phyloP scores from a whole-genome alignment of 495 filamentous ascomycete species.

The Penicillium turbatum region DNA sequence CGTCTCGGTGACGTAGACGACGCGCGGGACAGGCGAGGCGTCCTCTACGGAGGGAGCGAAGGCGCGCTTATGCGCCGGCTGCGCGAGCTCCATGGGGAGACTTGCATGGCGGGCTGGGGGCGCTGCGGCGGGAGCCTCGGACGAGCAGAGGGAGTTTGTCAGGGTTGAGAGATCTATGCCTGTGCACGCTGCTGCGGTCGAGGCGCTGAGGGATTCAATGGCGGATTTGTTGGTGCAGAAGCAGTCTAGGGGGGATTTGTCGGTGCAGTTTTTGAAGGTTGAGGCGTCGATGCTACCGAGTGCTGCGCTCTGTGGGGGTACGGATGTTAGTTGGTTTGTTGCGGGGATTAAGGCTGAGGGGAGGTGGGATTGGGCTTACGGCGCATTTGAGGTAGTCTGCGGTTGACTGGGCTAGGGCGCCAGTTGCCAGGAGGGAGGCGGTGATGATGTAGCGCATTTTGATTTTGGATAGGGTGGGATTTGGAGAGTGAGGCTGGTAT shows the following conservation, averaged over 20 bases:
- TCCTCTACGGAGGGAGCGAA: neutral
- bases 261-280: constrained; percentile 7
- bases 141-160: constrained; percentile 8
- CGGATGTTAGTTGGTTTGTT: neutral
- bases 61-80: constrained; percentile 16
- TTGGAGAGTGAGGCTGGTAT: neutral
- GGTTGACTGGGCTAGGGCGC: constrained; percentile 10
- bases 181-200: constrained; percentile 5
- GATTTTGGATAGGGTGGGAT: neutral
- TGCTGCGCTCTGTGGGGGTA: constrained; percentile 9
- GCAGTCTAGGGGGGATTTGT: constrained; percentile 13
- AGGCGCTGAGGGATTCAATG: constrained; percentile 1
- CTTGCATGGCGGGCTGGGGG: constrained; percentile 20
- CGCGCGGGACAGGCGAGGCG: constrained; percentile 3
- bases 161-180: constrained; percentile 18
- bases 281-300: constrained; percentile 4
- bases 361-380: constrained; percentile 7
- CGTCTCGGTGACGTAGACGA: constrained; percentile 26
- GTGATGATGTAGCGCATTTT: constrained; percentile 24
- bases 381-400: constrained; percentile 13
- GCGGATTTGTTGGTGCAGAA: constrained; percentile 22
- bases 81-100: constrained; percentile 24
- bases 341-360: neutral
- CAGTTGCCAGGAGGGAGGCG: constrained; percentile 16
- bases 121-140: neutral